These are phyloP conservation scores for Teunomyces gatunensis DNA, from an alignment of 805 yeast genomes.

Conservation along the genomic window DNA sequence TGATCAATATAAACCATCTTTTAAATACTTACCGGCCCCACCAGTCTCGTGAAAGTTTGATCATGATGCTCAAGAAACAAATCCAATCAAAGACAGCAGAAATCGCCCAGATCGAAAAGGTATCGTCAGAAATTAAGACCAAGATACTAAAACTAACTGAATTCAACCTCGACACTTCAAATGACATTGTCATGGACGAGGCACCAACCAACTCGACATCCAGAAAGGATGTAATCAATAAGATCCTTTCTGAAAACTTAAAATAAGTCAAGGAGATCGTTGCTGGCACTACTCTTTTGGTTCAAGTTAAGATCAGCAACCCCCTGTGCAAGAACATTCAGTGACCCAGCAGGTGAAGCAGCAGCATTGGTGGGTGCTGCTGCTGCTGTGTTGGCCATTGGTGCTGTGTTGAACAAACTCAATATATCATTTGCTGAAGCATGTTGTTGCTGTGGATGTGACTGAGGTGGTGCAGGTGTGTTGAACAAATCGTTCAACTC, in stretches of 20 bases:
- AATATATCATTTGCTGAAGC: slow-evolving; percentile 43
- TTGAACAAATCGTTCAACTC: slow-evolving; percentile 74
- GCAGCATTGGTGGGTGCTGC: slow-evolving; percentile 6
- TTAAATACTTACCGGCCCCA: slow-evolving; percentile 92
- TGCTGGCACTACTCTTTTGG: slow-evolving; percentile 13
- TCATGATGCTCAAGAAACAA: slow-evolving; percentile 68
- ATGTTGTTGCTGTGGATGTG: slow-evolving; percentile 6
- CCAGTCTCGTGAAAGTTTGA: slow-evolving; percentile 87
- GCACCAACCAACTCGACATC: not conserved
- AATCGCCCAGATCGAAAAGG: slow-evolving; percentile 44
- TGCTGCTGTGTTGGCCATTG: not conserved
- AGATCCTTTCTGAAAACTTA: slow-evolving; percentile 12
- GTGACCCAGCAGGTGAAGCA: not conserved
- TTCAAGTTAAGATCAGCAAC: not conserved
- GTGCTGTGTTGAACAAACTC: slow-evolving; percentile 36
- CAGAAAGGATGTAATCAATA: slow-evolving; percentile 4
- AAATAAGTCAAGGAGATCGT: slow-evolving; percentile 40
- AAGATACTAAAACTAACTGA: slow-evolving; percentile 27
- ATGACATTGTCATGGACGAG: slow-evolving; percentile 5
- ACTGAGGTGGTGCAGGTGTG: slow-evolving; percentile 25
- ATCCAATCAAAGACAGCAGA: slow-evolving; percentile 60
- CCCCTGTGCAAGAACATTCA: slow-evolving; percentile 1
- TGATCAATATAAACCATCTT: slow-evolving; percentile 88
- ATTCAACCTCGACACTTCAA: not conserved
- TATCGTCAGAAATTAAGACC: slow-evolving; percentile 37